Conservation (phyloP, 116 monocot species). For the Phalaenopsis hybrid region DNA sequence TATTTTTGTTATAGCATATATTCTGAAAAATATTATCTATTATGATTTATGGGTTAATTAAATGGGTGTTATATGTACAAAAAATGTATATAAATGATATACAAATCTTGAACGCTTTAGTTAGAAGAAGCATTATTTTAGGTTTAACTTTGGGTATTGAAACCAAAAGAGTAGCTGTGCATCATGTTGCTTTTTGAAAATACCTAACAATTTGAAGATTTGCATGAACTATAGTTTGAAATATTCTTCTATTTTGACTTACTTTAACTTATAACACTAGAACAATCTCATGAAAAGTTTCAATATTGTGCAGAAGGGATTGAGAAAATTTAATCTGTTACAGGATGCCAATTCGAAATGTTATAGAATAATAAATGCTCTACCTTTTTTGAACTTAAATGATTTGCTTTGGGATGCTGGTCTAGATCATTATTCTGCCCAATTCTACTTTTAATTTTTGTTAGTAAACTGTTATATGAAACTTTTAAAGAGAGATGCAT, state of each 20-base stretch:
- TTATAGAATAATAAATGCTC: not conserved
- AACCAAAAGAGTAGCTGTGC: no score
- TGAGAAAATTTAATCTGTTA: not conserved
- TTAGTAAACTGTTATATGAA: not conserved
- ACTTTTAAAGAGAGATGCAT: not conserved
- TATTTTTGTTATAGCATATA: no score
- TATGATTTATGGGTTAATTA: no score
- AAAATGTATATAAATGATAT: no score
- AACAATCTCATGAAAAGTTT: not conserved
- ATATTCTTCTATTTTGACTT: not conserved
- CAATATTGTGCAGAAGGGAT: not conserved
- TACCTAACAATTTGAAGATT: not conserved
- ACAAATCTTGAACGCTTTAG: no score
- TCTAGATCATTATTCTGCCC: no score
- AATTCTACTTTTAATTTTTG: not conserved
- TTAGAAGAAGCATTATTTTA: no score
- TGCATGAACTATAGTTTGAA: not conserved
- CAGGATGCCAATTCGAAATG: not conserved
- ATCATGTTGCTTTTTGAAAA: not conserved
- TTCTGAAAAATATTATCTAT: no score
- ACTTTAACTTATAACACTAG: not conserved
- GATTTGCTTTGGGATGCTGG: not conserved
- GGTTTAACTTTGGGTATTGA: no score
- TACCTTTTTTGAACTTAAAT: not conserved
- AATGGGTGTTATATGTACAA: no score